Base-by-base conservation (phyloP, 2,329 filamentous ascomycete species). In the Xylogone sp. region DNA sequence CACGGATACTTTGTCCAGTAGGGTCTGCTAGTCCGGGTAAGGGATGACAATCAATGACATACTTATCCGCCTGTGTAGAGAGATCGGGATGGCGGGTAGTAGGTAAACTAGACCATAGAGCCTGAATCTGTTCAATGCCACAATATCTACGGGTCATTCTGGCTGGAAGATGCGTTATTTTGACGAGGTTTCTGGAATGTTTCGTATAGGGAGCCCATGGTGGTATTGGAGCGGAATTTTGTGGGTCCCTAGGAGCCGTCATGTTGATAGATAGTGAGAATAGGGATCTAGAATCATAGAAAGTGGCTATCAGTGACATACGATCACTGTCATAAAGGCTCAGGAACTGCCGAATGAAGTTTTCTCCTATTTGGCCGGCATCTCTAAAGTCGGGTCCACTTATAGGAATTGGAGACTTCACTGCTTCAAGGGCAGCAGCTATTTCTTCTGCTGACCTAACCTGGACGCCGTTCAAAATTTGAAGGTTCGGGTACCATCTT, bases 401-500 rank as follows among this genome's bases (percentile, higher is more conserved):
- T 68, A 76, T 85, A 65, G 64, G 88, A 69, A 73, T 89, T 70
- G 66, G 86, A 64, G 69, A 76, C 75, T 64, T 83, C 70, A 64
- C 51, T 46, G 52, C 53, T 51, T 76, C 69, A 56, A 76, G 60
- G 59, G 74, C 69, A 50, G 82, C 76, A 8, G 81, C 81, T 48
- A 88, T 74, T 61, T 91, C 82, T 62, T 89, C 83, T 1, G 84
- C 78, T 1, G 86, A 88, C 53, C 90, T 83, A 18, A 96, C 82
- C 63, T 87, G 81, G 5, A 82, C 74, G 50, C 84, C 83, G 67
- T 95, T 96, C 58, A 97, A 74, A 53, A 85, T 81, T 61, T 85
- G 83, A 16, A 97, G 78, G 53, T 83, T 87, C 1, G 90, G 92
- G 64, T 90, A 97, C 87, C 90, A 95, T 42, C 83, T 82, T 24